Evolutionary conservation across 1,284 basidiomycete species (phyloP), one percentile per base, ranked within the genome.

Genomic region (Ganoderma meredithae): DNA sequence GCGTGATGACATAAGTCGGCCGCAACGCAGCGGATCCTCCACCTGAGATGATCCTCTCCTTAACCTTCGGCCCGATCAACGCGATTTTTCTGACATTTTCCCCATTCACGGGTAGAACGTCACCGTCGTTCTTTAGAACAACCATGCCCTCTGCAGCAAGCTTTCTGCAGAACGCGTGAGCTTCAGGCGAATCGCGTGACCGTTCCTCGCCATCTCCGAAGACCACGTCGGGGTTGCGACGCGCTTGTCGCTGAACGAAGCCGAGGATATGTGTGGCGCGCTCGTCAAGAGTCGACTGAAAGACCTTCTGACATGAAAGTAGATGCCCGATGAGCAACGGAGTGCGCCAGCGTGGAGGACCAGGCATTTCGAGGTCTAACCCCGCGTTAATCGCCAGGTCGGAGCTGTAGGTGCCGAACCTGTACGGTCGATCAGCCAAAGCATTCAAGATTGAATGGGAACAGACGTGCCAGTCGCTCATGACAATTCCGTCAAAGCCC

Each of bases 341-440:
- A 0, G 85, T 88, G 64, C 91, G 83, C 90, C 89, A 91, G 52
- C 87, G 84, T 25, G 88, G 83, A 8, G 86, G 85, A 4, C 89
- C 89, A 3, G 89, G 89, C 89, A 92, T 91, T 77, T 92, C 90
- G 27, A 92, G 83, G 74, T 91, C 90, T 13, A 92, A 78, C 0
- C 89, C 88, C 4, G 90, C 90, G 71, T 91, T 90, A 73, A 91
- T 82, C 1, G 86, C 79, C 49, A 82, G 78, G 71, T 87, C 87
- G 47, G 86, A 83, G 62, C 86, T 84, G 77, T 91, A 91, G 0
- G 87, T 88, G 9, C 90, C 90, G 74, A 83, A 86, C 88, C 88
- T 88, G 64, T 15, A 60, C 33, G 25, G 15, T 71, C 64, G 52
- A 64, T 71, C 33, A 60, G 58, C 25, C 22, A 7, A 60, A 41